These are phyloP conservation scores for Sporisorium iseilematis-ciliati DNA, from an alignment of 1,284 basidiomycete genomes.

Conservation along the genomic window DNA sequence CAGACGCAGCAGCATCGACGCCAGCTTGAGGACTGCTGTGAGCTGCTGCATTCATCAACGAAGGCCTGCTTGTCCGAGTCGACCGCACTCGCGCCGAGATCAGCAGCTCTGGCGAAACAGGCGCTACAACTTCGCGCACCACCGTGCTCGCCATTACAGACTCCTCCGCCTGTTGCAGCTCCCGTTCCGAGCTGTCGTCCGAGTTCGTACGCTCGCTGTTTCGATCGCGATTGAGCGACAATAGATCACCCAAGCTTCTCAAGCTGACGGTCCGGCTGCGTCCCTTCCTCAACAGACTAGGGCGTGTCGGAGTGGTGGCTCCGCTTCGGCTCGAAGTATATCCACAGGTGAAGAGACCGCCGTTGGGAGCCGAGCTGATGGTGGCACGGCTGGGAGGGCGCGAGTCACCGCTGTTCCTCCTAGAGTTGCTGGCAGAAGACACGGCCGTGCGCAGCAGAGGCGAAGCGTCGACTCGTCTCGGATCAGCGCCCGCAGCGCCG, in stretches of 20 bases:
- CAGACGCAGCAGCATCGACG: conserved; percentile 22
- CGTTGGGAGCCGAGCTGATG: conserved; percentile 25
- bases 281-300: conserved; percentile 16
- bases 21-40: conserved; percentile 40
- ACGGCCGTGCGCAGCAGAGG: conserved; percentile 21
- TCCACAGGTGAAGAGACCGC: conserved; percentile 51
- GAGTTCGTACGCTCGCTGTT: conserved; percentile 13
- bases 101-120: conserved; percentile 36
- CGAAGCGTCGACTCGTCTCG: conserved; percentile 8
- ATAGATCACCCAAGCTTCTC: conserved; percentile 29
- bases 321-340: conserved; percentile 38
- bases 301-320: conserved; percentile 27
- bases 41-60: conserved; percentile 31
- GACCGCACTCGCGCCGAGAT: conserved; percentile 45
- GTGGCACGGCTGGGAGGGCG: conserved; percentile 34
- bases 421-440: conserved; percentile 19
- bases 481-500: neutral
- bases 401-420: conserved; percentile 36
- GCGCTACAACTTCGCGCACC: conserved; percentile 33
- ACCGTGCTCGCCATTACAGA: neutral
- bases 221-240: conserved; percentile 30
- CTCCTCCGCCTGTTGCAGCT: conserved; percentile 8
- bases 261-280: conserved; percentile 36
- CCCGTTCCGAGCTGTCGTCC: conserved; percentile 3
- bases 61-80: conserved; percentile 13